Evolutionary conservation across 2,329 filamentous ascomycete species (phyloP).

Genomic region (Talaromyces amestolkiae): DNA sequence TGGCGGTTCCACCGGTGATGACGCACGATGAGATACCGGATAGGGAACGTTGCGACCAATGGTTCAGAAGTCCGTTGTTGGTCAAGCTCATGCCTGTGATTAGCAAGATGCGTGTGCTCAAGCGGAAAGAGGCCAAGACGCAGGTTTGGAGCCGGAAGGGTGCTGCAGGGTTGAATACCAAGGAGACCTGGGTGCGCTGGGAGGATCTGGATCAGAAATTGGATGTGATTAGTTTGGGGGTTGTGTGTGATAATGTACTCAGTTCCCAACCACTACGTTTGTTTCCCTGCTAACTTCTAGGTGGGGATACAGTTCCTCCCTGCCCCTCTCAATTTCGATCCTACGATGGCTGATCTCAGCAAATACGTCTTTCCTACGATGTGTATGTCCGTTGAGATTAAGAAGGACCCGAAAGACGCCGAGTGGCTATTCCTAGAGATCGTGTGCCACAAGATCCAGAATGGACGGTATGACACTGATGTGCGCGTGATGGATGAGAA

Average conservation of each 20-base stretch:
- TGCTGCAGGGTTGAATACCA: conserved; percentile 6
- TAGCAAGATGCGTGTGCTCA: conserved; percentile 12
- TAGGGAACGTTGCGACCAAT: conserved; percentile 8
- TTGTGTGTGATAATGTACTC: conserved; percentile 14
- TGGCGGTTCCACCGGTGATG: conserved; percentile 9
- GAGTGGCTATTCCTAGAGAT: conserved; percentile 17
- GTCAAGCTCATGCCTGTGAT: conserved; percentile 14
- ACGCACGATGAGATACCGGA: conserved; percentile 9
- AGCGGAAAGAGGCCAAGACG: conserved; percentile 7
- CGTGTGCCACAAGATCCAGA: conserved; percentile 9
- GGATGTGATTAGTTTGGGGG: conserved; percentile 17
- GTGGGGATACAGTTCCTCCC: conserved; percentile 9
- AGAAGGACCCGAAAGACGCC: conserved; percentile 15
- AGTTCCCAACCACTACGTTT: background rate
- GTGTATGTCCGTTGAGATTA: conserved; percentile 16
- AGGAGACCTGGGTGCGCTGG: conserved; percentile 16
- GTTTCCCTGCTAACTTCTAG: background rate
- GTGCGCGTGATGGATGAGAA: conserved; percentile 16
- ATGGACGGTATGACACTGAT: conserved; percentile 15
- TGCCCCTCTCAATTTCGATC: conserved; percentile 17
- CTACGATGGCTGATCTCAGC: conserved; percentile 11
- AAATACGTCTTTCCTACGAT: conserved; percentile 18
- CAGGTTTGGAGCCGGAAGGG: conserved; percentile 15
- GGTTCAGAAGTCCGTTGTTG: background rate
- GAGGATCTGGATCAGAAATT: conserved; percentile 11